A percentile compares a stretch with the other conserved stretches of the same genome.
Conservation (phyloP, 495 filamentous ascomycete genomes). For the Margaritispora aquatica region DNA sequence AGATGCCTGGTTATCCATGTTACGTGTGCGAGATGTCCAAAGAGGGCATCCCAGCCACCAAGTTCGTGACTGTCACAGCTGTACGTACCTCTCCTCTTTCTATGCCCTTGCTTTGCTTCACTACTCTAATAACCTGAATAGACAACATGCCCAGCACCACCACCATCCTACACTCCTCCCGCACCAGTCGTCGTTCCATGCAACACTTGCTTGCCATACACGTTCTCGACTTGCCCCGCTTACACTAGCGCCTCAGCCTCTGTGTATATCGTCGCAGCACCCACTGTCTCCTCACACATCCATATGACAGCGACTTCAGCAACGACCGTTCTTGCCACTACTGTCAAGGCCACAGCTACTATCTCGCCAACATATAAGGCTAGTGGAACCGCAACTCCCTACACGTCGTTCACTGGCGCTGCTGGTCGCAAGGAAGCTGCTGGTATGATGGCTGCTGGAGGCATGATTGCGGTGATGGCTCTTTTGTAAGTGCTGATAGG, state of each 20-base stretch:
- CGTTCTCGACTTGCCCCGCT: constrained; percentile 6
- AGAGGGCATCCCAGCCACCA: constrained; percentile 11
- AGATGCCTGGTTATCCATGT: constrained; percentile 29
- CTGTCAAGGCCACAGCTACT: background rate
- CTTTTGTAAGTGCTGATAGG: background rate
- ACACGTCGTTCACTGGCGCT: background rate
- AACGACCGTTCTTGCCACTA: background rate
- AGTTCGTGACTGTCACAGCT: constrained; percentile 29
- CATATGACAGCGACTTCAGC: background rate
- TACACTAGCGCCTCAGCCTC: background rate
- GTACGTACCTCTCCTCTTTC: background rate
- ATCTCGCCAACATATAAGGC: background rate
- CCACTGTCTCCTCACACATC: background rate
- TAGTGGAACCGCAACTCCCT: background rate
- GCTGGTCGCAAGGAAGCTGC: background rate
- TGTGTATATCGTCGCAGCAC: background rate
- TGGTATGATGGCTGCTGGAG: background rate
- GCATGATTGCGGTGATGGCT: background rate
- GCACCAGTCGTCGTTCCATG: constrained; percentile 3
- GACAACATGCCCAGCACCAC: constrained; percentile 4
- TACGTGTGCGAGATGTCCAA: constrained; percentile 30
- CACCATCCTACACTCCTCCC: constrained; percentile 2
- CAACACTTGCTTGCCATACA: constrained; percentile 6
- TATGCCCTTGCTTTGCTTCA: too few relatives aligned
- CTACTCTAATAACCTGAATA: background rate